A percentile compares a stretch with the other conserved stretches of the same genome.
Conservation (phyloP, 306 rosid genomes). For the Rosa chinensis region DNA sequence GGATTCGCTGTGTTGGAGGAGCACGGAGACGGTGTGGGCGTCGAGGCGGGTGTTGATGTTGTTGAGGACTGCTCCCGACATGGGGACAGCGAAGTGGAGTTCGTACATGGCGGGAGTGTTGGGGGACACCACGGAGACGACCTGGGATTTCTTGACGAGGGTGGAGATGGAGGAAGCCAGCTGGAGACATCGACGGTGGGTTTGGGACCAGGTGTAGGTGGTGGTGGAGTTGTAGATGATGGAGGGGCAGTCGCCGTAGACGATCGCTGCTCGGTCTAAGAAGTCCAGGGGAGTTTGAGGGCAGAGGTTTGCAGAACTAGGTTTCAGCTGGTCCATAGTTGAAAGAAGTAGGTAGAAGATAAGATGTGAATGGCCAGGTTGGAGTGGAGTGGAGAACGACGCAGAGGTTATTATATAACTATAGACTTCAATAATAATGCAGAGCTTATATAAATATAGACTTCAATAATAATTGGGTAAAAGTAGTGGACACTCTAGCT, state of each 20-base stretch:
- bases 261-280: conserved; percentile 48
- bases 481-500: too few relatives aligned
- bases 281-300: conserved; percentile 57
- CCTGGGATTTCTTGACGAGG: conserved; percentile 30
- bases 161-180: conserved; percentile 57
- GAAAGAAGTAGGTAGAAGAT: neutral
- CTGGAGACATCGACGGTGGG: conserved; percentile 62
- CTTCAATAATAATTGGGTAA: too few relatives aligned
- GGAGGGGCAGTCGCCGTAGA: conserved; percentile 44
- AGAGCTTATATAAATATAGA: too few relatives aligned
- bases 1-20: conserved; percentile 65
- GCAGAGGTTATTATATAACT: too few relatives aligned
- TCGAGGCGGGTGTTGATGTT: conserved; percentile 64
- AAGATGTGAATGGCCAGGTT: too few relatives aligned
- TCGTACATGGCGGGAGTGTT: conserved; percentile 69
- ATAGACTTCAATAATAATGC: too few relatives aligned
- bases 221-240: conserved; percentile 34
- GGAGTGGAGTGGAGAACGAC: too few relatives aligned
- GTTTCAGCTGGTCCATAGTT: conserved; percentile 32
- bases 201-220: conserved; percentile 59
- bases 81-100: conserved; percentile 75
- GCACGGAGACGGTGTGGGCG: conserved; percentile 43
- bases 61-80: conserved; percentile 68
- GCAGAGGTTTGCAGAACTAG: conserved; percentile 43
- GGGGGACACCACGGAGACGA: conserved; percentile 66